Evolutionary conservation across 1,284 basidiomycete species (phyloP).

Genomic region (Xerocomus amazonicus): DNA sequence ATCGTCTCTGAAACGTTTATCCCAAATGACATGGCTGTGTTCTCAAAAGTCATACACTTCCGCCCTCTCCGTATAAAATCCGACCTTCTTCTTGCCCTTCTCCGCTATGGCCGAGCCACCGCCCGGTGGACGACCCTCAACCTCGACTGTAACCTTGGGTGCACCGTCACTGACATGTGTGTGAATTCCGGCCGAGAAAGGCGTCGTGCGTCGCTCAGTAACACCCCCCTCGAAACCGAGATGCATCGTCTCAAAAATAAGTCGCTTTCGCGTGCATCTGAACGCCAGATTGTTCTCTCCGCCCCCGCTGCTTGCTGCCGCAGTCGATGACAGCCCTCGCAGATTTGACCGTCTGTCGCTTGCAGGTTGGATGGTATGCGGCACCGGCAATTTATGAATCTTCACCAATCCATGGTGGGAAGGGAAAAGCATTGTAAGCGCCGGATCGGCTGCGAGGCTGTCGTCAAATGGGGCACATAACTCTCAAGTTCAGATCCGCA

Average conservation of each 20-base stretch:
- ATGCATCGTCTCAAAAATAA: slow-evolving; percentile 91
- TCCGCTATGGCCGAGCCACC: slow-evolving; percentile 9
- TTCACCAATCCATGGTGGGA: slow-evolving; percentile 81
- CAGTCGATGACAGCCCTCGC: slow-evolving; percentile 63
- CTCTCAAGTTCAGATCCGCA: slow-evolving; percentile 37
- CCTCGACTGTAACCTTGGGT: slow-evolving; percentile 26
- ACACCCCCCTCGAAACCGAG: slow-evolving; percentile 91
- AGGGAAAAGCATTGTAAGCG: slow-evolving; percentile 66
- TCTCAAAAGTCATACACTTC: slow-evolving; percentile 58
- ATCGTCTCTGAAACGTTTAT: slow-evolving; percentile 14
- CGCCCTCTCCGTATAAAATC: slow-evolving; percentile 63
- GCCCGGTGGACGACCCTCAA: slow-evolving; percentile 14
- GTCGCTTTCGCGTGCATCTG: slow-evolving; percentile 83
- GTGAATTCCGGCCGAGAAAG: slow-evolving; percentile 34
- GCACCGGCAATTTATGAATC: slow-evolving; percentile 69
- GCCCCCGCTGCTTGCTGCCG: slow-evolving; percentile 46
- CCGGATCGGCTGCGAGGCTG: slow-evolving; percentile 54
- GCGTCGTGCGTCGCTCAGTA: slow-evolving; percentile 75
- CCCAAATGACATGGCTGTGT: background rate
- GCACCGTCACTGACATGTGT: slow-evolving; percentile 15
- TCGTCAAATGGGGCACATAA: slow-evolving; percentile 7
- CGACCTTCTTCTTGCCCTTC: slow-evolving; percentile 64
- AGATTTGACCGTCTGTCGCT: slow-evolving; percentile 76
- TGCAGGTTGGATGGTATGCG: slow-evolving; percentile 64
- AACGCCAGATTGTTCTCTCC: slow-evolving; percentile 97